Conservation (phyloP, 441 rosid species). For the Isatis lusitanica region DNA sequence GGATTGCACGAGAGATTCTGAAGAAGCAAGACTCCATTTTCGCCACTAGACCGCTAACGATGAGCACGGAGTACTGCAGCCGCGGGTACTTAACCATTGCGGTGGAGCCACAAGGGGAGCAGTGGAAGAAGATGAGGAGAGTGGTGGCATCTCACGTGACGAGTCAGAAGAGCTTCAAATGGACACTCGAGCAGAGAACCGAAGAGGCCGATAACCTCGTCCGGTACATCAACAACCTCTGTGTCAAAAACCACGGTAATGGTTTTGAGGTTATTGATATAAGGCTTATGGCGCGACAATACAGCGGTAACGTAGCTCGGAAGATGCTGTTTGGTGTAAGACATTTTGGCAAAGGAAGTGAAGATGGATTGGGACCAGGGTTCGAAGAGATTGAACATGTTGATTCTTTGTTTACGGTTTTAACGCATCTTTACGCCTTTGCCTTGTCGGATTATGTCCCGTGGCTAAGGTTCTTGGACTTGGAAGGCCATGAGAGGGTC, state of each 20-base stretch:
- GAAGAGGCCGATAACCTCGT: slow-evolving; percentile 58
- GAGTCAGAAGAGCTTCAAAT: slow-evolving; percentile 29
- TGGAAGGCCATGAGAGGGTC: slow-evolving; percentile 58
- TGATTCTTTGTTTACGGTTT: slow-evolving; percentile 41
- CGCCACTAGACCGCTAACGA: slow-evolving; percentile 39
- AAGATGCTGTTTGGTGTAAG: slow-evolving; percentile 47
- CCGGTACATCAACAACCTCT: slow-evolving; percentile 37
- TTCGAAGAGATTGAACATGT: slow-evolving; percentile 51
- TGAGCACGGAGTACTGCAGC: slow-evolving; percentile 31
- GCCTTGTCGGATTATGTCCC: slow-evolving; percentile 60
- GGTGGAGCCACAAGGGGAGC: slow-evolving; percentile 40
- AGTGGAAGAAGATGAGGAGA: slow-evolving; percentile 66
- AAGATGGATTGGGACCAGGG: slow-evolving; percentile 49
- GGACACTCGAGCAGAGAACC: slow-evolving; percentile 34
- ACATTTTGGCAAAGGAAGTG: slow-evolving; percentile 46
- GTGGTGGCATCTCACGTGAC: slow-evolving; percentile 42
- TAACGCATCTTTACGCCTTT: slow-evolving; percentile 44
- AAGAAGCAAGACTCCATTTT: slow-evolving; percentile 47
- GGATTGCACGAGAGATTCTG: slow-evolving; percentile 42
- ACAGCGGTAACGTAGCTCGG: slow-evolving; percentile 48
- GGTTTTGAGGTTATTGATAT: slow-evolving; percentile 30
- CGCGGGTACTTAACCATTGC: slow-evolving; percentile 39
- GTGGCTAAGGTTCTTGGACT: slow-evolving; percentile 45
- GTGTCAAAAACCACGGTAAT: slow-evolving; percentile 9
- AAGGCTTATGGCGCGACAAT: slow-evolving; percentile 41